Evolutionary conservation across 2,329 filamentous ascomycete species (phyloP).

Genomic region (Pseudogymnoascus sp.): DNA sequence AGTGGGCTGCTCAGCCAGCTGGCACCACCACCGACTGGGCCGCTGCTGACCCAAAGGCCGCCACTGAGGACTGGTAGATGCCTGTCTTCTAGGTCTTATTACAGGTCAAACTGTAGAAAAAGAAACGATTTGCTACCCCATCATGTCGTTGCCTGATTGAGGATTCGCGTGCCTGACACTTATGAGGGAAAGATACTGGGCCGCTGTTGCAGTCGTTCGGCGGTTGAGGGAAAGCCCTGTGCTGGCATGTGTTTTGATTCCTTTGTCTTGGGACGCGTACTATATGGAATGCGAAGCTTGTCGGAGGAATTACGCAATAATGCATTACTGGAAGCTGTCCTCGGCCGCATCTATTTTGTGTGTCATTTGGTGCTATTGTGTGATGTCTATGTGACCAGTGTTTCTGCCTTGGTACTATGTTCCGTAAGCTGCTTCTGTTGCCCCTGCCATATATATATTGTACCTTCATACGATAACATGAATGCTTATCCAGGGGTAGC

Average conservation of each 20-base stretch:
- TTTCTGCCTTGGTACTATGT: background rate
- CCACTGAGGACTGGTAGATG: slow-evolving; percentile 27
- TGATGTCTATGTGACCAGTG: slow-evolving; percentile 4
- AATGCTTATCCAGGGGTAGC: background rate
- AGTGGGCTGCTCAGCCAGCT: slow-evolving; percentile 41
- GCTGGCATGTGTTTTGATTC: slow-evolving; percentile 33
- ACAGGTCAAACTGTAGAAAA: slow-evolving; percentile 13
- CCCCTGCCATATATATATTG: background rate
- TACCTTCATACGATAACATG: background rate
- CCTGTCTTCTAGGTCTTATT: slow-evolving; percentile 7
- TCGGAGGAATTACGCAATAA: slow-evolving; percentile 7
- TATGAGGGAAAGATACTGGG: slow-evolving; percentile 99
- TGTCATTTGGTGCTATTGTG: background rate
- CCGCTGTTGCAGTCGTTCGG: slow-evolving; percentile 34
- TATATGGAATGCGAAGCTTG: slow-evolving; percentile 8
- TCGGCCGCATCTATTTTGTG: slow-evolving; percentile 6
- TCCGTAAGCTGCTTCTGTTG: background rate
- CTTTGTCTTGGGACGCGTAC: slow-evolving; percentile 9
- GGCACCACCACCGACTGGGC: slow-evolving; percentile 40
- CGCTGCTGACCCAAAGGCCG: slow-evolving; percentile 40
- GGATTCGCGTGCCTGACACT: slow-evolving; percentile 63
- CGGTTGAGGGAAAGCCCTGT: slow-evolving; percentile 96
- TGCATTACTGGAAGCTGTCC: slow-evolving; percentile 8
- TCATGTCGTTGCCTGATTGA: slow-evolving; percentile 22
- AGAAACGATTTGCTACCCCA: slow-evolving; percentile 16